Conservation (phyloP, 2,329 filamentous ascomycete species). For the Paraconiothyrium sp. region DNA sequence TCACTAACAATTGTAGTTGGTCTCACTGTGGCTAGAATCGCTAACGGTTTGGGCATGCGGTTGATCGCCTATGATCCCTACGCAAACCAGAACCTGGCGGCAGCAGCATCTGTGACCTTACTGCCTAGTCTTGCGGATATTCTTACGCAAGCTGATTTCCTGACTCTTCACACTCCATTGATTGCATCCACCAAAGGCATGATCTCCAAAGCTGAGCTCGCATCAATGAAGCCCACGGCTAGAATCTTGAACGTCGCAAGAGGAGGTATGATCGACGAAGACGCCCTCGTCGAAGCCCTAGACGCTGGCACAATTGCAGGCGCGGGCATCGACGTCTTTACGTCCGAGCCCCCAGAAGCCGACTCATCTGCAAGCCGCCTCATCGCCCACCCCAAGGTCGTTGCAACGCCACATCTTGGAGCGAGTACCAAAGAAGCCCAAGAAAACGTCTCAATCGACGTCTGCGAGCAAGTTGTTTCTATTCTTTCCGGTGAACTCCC, state of each 20-base stretch:
- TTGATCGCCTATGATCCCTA: conserved; percentile 81
- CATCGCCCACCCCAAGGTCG: conserved; percentile 74
- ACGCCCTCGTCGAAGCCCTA: conserved; percentile 74
- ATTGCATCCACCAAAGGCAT: conserved; percentile 80
- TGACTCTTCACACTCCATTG: conserved; percentile 83
- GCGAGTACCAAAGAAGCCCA: conserved; percentile 84
- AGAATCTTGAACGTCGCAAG: conserved; percentile 81
- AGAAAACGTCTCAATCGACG: conserved; percentile 84
- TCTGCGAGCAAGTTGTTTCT: conserved; percentile 80
- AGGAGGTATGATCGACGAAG: conserved; percentile 82
- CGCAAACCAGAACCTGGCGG: conserved; percentile 76
- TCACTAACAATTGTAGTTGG: conserved; percentile 64
- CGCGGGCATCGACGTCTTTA: conserved; percentile 83
- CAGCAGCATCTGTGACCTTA: conserved; percentile 72
- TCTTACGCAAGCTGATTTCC: conserved; percentile 74
- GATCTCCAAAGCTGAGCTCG: conserved; percentile 72
- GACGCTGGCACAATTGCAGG: conserved; percentile 77
- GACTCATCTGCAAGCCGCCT: conserved; percentile 69
- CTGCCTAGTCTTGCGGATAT: conserved; percentile 67
- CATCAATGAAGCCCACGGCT: conserved; percentile 76
- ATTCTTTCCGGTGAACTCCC: conserved; percentile 78
- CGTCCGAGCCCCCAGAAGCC: conserved; percentile 72
- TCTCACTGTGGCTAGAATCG: conserved; percentile 81
- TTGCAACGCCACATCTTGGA: conserved; percentile 81
- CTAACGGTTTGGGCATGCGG: conserved; percentile 79